phyloP scores from a whole-genome alignment of 2,329 filamentous ascomycete genomes.

The Magnaporthiopsis incrustans region DNA sequence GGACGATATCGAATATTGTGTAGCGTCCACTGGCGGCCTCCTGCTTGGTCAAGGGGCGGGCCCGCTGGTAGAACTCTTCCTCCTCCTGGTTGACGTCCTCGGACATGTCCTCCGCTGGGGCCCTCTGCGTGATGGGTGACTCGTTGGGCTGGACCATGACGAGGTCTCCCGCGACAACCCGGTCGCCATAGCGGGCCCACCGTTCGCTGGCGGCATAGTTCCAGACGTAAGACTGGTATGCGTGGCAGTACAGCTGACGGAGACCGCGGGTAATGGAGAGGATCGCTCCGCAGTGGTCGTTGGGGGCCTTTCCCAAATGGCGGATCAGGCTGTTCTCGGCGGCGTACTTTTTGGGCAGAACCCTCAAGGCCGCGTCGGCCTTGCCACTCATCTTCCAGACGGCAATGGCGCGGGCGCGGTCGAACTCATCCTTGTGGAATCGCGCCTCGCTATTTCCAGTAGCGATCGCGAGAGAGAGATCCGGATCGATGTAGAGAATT shows the following conservation, averaged over 20 bases:
- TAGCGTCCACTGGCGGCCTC: slow-evolving; percentile 72
- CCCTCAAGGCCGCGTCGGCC: slow-evolving; percentile 50
- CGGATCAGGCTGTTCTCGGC: slow-evolving; percentile 74
- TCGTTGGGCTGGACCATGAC: slow-evolving; percentile 46
- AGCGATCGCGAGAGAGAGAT: slow-evolving; percentile 34
- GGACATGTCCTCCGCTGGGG: slow-evolving; percentile 54
- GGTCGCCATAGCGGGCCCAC: slow-evolving; percentile 65
- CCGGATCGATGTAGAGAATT: slow-evolving; percentile 65
- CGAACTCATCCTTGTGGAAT: slow-evolving; percentile 66
- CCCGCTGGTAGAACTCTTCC: slow-evolving; percentile 41
- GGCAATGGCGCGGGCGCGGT: slow-evolving; percentile 70
- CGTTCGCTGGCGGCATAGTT: slow-evolving; percentile 77
- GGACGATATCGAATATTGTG: slow-evolving; percentile 78
- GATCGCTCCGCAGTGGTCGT: slow-evolving; percentile 75
- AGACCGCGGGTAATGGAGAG: slow-evolving; percentile 73
- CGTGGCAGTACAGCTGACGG: slow-evolving; percentile 91
- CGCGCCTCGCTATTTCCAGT: slow-evolving; percentile 4
- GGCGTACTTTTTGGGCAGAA: slow-evolving; percentile 71
- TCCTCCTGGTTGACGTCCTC: slow-evolving; percentile 43
- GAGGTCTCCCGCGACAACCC: slow-evolving; percentile 78
- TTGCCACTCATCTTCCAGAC: slow-evolving; percentile 59
- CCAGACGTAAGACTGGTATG: slow-evolving; percentile 93
- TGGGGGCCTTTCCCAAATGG: slow-evolving; percentile 52
- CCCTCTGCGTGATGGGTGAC: slow-evolving; percentile 23
- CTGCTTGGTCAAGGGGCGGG: slow-evolving; percentile 64